phyloP scores from a whole-genome alignment of 2,329 filamentous ascomycete species.

The Talaromyces islandicus region DNA sequence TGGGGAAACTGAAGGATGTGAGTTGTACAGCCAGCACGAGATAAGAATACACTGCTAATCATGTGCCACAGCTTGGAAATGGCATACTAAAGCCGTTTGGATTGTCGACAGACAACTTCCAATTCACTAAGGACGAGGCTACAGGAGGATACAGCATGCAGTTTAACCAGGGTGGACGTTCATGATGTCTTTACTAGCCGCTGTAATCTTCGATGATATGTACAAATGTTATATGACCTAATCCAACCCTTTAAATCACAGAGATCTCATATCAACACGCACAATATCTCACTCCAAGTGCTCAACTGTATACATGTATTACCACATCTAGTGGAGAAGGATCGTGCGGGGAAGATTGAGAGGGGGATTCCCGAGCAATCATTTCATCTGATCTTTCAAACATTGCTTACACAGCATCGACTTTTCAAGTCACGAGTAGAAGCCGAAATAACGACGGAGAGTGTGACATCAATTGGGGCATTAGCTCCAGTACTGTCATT shows the following conservation, averaged over 20 bases:
- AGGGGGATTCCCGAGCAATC: background rate
- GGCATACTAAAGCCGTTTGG: slow-evolving; percentile 90
- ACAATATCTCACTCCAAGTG: background rate
- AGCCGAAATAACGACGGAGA: background rate
- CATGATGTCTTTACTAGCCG: background rate
- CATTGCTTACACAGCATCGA: background rate
- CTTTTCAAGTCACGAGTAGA: background rate
- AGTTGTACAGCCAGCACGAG: slow-evolving; percentile 24
- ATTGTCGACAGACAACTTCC: slow-evolving; percentile 87
- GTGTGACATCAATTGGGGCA: background rate
- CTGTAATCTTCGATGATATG: background rate
- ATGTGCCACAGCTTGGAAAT: slow-evolving; percentile 63
- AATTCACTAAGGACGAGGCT: slow-evolving; percentile 85
- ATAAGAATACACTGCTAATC: background rate
- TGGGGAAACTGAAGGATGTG: slow-evolving; percentile 85
- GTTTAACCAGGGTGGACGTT: slow-evolving; percentile 45
- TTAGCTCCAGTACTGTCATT: background rate
- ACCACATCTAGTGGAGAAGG: background rate
- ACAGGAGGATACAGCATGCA: slow-evolving; percentile 93
- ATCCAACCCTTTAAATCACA: background rate
- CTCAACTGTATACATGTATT: background rate
- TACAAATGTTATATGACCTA: background rate
- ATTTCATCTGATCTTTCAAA: background rate
- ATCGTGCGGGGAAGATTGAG: background rate
- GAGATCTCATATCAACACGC: background rate